Percentiles rank a stretch among this genome's conserved stretches.
Evolutionary conservation across 2,329 filamentous ascomycete species (phyloP).

Genomic region (Penicillium sp.): DNA sequence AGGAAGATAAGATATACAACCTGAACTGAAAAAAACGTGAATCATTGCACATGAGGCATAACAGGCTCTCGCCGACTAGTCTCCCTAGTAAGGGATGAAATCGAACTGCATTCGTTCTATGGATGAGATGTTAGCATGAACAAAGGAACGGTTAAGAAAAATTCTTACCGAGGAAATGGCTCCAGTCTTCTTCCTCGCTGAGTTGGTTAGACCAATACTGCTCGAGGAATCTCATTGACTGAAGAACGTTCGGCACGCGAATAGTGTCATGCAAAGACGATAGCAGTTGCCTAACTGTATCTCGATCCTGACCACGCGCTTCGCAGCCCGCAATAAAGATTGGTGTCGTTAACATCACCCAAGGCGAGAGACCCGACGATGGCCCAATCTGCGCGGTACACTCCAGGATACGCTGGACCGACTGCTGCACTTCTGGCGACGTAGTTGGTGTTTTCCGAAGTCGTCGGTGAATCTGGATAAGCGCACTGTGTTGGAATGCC

Average conservation of each 20-base stretch:
- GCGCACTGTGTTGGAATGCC: conserved; percentile 45
- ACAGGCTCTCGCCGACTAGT: neutral
- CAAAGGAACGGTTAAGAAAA: neutral
- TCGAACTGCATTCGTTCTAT: conserved; percentile 38
- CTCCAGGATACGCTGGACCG: conserved; percentile 42
- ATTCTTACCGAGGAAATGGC: conserved; percentile 39
- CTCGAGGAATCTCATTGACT: conserved; percentile 44
- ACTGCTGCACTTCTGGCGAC: conserved; percentile 35
- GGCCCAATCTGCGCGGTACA: conserved; percentile 42
- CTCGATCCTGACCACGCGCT: conserved; percentile 39
- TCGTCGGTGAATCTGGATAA: conserved; percentile 45
- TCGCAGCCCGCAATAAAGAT: conserved; percentile 47
- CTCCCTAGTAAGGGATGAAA: conserved; percentile 30
- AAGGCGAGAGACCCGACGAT: conserved; percentile 41
- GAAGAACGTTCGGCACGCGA: conserved; percentile 44
- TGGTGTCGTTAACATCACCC: conserved; percentile 46
- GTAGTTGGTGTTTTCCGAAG: conserved; percentile 35
- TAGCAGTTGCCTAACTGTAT: conserved; percentile 35
- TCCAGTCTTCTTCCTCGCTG: conserved; percentile 41
- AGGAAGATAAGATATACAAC: neutral
- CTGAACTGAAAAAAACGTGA: conserved; percentile 9
- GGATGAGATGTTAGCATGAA: conserved; percentile 4
- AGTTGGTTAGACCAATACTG: conserved; percentile 38
- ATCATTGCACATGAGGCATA: conserved; percentile 21
- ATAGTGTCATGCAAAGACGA: conserved; percentile 40